Evolutionary conservation across 495 filamentous ascomycete species (phyloP), one percentile per base, ranked within the genome.

Genomic region (Daldinia loculata): DNA sequence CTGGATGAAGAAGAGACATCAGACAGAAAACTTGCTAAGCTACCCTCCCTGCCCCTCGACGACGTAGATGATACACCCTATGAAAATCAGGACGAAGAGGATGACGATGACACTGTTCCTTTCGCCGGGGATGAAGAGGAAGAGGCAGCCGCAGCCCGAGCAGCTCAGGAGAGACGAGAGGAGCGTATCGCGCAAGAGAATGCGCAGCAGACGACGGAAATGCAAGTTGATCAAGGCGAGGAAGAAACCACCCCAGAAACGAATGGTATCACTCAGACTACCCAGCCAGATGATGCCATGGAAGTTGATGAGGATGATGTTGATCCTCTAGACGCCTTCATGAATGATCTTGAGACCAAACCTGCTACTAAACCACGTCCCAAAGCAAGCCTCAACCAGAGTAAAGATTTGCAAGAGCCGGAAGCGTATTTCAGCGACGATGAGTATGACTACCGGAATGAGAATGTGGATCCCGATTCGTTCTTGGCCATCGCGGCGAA

Each of bases 291-390:
- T 17, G 82, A 88, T 60, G 64, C 77, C 39, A 72, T 74, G 72
- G 68, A 76, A 61, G 55, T 75, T 43, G 53, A 89, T 85, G 89
- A 89, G 43, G 94, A 95, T 30, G 94, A 97, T 22, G 79, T 93
- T 59, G 95, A 99, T 79, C 94, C 95, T 26, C 84, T 99, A 34
- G 95, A 99, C 81, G 95, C 94, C 9, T 99, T 94, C 81, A 98
- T 99, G 95, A 90, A 89, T 53, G 89, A 86, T 51, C 87, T 99
- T 27, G 87, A 83, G 24, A 77, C 80, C 7, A 86, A 78, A 22
- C 83, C 84, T 27, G 76, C 75, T 56, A 11, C 48, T 22, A 38
- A 56, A 12, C 71, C 34, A 56, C 41, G 61, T 52, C 41, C 56
- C 22, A 78, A 73, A 38, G 62, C 69, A 61, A 45, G 27, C 45